A percentile compares a stretch with the other conserved stretches of the same genome.
Conservation (phyloP, 192 early-diverging fungal species). For the Blastocladiella britannica region DNA sequence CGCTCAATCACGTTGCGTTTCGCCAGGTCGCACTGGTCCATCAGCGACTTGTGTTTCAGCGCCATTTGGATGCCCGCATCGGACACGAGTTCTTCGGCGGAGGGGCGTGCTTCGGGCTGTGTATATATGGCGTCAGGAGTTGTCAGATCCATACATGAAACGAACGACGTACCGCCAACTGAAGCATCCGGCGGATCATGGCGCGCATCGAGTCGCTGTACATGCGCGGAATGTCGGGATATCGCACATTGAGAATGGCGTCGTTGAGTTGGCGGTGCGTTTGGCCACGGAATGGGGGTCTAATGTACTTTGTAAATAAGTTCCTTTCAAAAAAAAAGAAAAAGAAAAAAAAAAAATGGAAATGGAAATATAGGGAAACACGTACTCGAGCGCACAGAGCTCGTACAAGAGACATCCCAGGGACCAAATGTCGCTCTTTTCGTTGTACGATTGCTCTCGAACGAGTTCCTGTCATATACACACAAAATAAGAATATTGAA, state of each 20-base stretch:
- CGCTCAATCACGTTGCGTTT: neutral
- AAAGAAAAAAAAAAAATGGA: neutral
- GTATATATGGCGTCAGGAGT: too few relatives aligned
- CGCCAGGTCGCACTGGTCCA: neutral
- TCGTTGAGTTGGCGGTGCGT: neutral
- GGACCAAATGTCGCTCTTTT: slow-evolving; percentile 55
- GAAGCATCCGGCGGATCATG: neutral
- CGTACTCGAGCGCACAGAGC: slow-evolving; percentile 48
- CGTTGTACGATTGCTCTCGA: slow-evolving; percentile 39
- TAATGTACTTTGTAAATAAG: too few relatives aligned
- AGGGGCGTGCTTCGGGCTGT: too few relatives aligned
- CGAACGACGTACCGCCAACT: neutral
- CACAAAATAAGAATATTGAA: too few relatives aligned
- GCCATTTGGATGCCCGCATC: neutral
- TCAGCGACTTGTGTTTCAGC: neutral
- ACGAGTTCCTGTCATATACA: slow-evolving; percentile 54
- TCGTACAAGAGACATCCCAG: slow-evolving; percentile 54
- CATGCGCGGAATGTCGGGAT: neutral
- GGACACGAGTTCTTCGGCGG: neutral
- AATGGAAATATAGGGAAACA: neutral
- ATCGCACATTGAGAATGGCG: neutral
- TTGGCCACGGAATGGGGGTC: neutral
- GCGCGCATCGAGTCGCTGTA: neutral
- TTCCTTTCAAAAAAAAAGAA: too few relatives aligned
- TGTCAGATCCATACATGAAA: too few relatives aligned